Evolutionary conservation across 495 filamentous ascomycete species (phyloP).

Genomic region (Neurospora terricola): DNA sequence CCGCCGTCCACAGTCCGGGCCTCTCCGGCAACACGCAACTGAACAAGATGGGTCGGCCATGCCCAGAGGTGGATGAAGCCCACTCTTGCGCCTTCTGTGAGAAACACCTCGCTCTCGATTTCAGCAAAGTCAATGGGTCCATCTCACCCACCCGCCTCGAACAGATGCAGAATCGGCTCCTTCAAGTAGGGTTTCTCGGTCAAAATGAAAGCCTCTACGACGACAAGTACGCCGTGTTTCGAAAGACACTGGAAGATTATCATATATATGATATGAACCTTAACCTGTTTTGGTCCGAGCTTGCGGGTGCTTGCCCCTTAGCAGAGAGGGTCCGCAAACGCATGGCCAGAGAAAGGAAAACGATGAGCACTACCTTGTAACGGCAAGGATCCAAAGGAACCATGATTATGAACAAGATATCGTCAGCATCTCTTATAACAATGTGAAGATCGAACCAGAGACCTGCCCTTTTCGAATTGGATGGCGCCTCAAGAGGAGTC

Average conservation of each 20-base stretch:
- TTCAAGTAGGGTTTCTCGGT: not conserved
- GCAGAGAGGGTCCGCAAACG: not conserved
- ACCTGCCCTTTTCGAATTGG: no score
- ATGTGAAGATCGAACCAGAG: not conserved
- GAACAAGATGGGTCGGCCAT: not conserved
- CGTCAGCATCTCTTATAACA: not conserved
- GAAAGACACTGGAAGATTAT: not conserved
- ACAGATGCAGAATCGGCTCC: not conserved
- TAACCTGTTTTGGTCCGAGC: not conserved
- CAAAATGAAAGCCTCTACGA: not conserved
- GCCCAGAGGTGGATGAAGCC: not conserved
- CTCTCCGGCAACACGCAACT: no score
- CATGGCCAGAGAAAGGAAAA: not conserved
- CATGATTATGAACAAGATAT: not conserved
- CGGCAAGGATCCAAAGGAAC: not conserved
- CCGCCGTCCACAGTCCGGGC: no score
- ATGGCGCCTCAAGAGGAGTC: no score
- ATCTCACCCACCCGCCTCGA: not conserved
- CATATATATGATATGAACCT: not conserved
- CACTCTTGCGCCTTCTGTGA: not conserved
- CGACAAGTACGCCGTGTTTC: not conserved
- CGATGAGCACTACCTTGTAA: not conserved
- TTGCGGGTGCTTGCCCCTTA: not conserved
- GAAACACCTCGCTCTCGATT: not conserved
- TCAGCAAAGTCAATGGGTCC: not conserved